Percentiles rank a stretch among this genome's conserved stretches.
Conservation (phyloP, 108 stramenopile species). For the Nitzschia sp. region DNA sequence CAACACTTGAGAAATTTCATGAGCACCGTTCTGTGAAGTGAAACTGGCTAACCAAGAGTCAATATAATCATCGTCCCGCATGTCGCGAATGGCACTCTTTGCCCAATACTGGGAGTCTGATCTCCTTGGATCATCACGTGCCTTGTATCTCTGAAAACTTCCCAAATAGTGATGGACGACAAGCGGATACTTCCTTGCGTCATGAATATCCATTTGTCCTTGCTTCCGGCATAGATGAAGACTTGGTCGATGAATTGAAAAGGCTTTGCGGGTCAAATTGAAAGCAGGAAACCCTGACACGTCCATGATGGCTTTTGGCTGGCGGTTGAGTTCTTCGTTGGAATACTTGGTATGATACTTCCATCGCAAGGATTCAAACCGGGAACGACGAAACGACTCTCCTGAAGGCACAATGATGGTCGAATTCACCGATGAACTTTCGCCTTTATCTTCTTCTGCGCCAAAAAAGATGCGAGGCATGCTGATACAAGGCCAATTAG, state of each 20-base stretch:
- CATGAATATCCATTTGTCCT: constrained; percentile 26
- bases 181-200: constrained; percentile 25
- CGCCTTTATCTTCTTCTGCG: constrained; percentile 12
- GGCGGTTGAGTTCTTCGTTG: constrained; percentile 18
- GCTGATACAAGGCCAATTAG: constrained; percentile 28
- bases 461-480: constrained; percentile 38
- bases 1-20: constrained; percentile 28
- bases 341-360: constrained; percentile 31
- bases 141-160: constrained; percentile 33
- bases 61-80: constrained; percentile 30
- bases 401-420: neutral
- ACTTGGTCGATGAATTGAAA: constrained; percentile 39
- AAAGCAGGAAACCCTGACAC: constrained; percentile 25
- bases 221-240: constrained; percentile 29
- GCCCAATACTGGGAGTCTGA: constrained; percentile 1
- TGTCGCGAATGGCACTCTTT: constrained; percentile 5
- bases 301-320: constrained; percentile 37
- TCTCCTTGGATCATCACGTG: constrained; percentile 37
- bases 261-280: constrained; percentile 13
- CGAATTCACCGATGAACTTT: neutral
- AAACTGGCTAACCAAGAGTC: constrained; percentile 36
- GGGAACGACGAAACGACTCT: neutral
- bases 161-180: constrained; percentile 47
- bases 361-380: constrained; percentile 47
- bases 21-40: constrained; percentile 20